These are phyloP conservation scores for Mortierella sp. DNA, from an alignment of 371 early-diverging fungal genomes.

Conservation along the genomic window DNA sequence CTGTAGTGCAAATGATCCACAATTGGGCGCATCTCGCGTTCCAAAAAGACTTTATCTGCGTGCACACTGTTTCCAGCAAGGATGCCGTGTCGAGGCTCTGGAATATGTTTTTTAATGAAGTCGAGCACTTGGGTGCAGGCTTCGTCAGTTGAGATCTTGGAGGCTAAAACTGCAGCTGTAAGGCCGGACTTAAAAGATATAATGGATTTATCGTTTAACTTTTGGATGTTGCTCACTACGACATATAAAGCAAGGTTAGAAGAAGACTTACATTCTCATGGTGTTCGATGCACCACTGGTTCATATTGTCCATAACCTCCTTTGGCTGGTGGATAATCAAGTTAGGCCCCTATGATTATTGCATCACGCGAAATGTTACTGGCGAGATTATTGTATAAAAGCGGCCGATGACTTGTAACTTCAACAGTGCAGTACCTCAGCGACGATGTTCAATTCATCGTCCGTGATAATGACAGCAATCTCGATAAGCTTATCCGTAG, in stretches of 20 bases:
- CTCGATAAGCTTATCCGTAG: conserved; percentile 85
- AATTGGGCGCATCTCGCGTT: conserved; percentile 85
- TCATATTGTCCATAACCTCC: conserved; percentile 88
- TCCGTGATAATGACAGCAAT: conserved; percentile 92
- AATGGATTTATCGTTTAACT: background rate
- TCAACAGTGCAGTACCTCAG: conserved; percentile 64
- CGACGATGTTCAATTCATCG: conserved; percentile 82
- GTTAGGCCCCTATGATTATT: conserved; percentile 71
- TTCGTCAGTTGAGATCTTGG: conserved; percentile 72
- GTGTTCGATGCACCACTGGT: conserved; percentile 91
- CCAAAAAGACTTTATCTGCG: conserved; percentile 87
- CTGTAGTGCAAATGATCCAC: conserved; percentile 89
- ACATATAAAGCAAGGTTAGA: background rate
- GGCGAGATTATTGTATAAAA: background rate
- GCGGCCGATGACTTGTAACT: background rate
- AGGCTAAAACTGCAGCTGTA: conserved; percentile 82
- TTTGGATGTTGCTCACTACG: background rate
- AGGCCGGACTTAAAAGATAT: conserved; percentile 77
- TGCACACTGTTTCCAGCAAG: conserved; percentile 96
- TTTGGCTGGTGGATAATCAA: conserved; percentile 85
- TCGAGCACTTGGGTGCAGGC: conserved; percentile 80
- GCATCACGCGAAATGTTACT: background rate
- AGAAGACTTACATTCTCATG: conserved; percentile 75
- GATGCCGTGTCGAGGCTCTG: conserved; percentile 69
- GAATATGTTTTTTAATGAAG: conserved; percentile 80